phyloP scores from a whole-genome alignment of 495 filamentous ascomycete species.

The Aspergillus indologenus region DNA sequence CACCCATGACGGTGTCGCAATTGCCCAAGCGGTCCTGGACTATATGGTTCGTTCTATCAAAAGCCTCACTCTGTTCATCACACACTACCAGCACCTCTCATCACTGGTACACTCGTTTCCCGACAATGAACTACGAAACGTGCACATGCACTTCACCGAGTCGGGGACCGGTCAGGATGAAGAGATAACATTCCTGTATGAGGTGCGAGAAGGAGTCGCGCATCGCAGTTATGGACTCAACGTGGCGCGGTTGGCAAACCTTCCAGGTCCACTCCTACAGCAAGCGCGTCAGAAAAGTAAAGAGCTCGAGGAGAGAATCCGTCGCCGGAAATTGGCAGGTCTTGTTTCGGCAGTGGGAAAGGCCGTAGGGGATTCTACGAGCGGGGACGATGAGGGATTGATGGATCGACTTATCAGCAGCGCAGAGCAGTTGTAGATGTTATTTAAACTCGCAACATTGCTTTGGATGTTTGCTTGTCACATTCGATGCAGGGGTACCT shows the following conservation, averaged over 20 bases:
- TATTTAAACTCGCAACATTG: background rate
- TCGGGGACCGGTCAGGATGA: constrained; percentile 37
- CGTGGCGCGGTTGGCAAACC: constrained; percentile 80
- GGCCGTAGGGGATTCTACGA: constrained; percentile 36
- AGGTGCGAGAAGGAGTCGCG: constrained; percentile 82
- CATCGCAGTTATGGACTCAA: constrained; percentile 94
- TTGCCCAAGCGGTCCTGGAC: constrained; percentile 87
- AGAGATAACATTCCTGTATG: constrained; percentile 78
- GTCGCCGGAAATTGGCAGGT: constrained; percentile 50
- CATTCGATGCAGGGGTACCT: background rate
- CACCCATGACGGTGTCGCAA: constrained; percentile 94
- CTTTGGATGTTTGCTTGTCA: background rate
- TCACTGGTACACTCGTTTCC: constrained; percentile 64
- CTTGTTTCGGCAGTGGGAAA: constrained; percentile 38
- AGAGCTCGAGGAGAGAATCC: constrained; percentile 74
- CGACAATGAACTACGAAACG: constrained; percentile 61
- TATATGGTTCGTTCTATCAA: constrained; percentile 70
- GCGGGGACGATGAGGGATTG: constrained; percentile 23
- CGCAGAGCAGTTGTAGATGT: constrained; percentile 37
- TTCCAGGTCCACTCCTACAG: constrained; percentile 72
- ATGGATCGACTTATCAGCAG: constrained; percentile 36
- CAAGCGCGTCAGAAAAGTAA: constrained; percentile 74
- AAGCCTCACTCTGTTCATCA: constrained; percentile 89
- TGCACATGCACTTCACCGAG: constrained; percentile 81
- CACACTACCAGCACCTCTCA: constrained; percentile 88